phyloP scores from a whole-genome alignment of 805 yeast genomes.

The Limtongozyma cylindracea region DNA sequence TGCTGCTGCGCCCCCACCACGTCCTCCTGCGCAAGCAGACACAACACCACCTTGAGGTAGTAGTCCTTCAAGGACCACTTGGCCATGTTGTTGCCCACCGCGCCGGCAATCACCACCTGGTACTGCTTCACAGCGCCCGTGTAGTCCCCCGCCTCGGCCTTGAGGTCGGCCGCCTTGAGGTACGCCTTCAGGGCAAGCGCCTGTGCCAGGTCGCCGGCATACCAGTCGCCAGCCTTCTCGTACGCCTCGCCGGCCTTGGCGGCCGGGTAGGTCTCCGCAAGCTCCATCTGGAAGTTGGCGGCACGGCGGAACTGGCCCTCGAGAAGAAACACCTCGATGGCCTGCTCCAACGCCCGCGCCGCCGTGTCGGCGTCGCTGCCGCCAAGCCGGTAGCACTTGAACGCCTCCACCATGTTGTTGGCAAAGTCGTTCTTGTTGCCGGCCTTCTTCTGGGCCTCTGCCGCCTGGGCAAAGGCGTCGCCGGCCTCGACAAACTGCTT shows the following conservation, averaged over 20 bases:
- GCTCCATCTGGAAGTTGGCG: slow-evolving; percentile 79
- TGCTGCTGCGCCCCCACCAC: slow-evolving; percentile 65
- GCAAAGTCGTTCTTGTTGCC: slow-evolving; percentile 80
- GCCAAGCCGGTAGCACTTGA: slow-evolving; percentile 56
- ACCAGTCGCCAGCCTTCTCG: slow-evolving; percentile 94
- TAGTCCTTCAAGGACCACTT: slow-evolving; percentile 90
- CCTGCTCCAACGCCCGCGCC: slow-evolving; percentile 49
- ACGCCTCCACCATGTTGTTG: slow-evolving; percentile 72
- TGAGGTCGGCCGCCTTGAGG: slow-evolving; percentile 72
- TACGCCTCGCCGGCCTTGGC: slow-evolving; percentile 39
- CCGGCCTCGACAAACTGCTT: slow-evolving; percentile 64
- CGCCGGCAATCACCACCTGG: slow-evolving; percentile 54
- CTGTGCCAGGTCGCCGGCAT: slow-evolving; percentile 75
- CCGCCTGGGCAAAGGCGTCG: slow-evolving; percentile 63
- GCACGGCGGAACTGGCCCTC: slow-evolving; percentile 94
- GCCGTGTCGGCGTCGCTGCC: slow-evolving; percentile 57
- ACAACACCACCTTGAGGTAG: slow-evolving; percentile 59
- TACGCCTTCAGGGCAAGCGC: slow-evolving; percentile 76
- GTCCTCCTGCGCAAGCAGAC: slow-evolving; percentile 69
- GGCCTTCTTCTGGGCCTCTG: slow-evolving; percentile 49
- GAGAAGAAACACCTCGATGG: slow-evolving; percentile 59
- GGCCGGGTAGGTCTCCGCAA: slow-evolving; percentile 65
- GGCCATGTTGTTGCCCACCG: slow-evolving; percentile 47
- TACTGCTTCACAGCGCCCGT: slow-evolving; percentile 51
- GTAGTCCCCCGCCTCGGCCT: slow-evolving; percentile 46